Percentiles rank a stretch among this genome's conserved stretches.
Conservation (phyloP, 202 grass and related monocot species). For the Musa balbisiana region DNA sequence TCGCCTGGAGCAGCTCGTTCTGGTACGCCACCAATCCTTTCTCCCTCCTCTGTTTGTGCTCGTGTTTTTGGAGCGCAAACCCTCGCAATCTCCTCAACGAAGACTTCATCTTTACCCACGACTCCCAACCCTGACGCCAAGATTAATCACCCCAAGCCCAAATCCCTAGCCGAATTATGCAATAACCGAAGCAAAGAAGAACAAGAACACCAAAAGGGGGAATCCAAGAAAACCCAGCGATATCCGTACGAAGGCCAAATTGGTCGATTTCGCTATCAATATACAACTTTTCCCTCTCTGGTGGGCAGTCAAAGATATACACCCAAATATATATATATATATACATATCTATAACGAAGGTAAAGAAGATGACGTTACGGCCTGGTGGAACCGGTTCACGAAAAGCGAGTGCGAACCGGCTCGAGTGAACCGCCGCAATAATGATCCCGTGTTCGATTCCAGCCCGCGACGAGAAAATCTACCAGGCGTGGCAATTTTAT, state of each 20-base stretch:
- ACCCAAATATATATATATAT: background rate
- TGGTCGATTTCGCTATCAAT: background rate
- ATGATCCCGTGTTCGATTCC: background rate
- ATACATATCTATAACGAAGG: background rate
- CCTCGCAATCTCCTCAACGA: slow-evolving; percentile 4
- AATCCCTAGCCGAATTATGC: background rate
- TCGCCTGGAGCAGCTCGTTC: slow-evolving; percentile 13
- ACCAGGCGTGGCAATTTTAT: background rate
- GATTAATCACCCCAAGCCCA: background rate
- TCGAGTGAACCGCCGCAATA: no score
- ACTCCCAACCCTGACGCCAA: background rate
- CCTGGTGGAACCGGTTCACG: background rate
- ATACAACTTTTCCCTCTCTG: background rate
- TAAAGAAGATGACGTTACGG: background rate
- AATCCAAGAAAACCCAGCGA: background rate
- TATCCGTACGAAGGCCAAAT: background rate
- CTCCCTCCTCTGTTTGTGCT: background rate
- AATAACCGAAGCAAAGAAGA: background rate
- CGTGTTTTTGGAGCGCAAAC: background rate
- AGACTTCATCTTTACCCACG: slow-evolving; percentile 6
- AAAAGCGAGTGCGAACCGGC: background rate
- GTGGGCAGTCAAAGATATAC: background rate
- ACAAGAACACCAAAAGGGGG: background rate
- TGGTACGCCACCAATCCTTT: background rate
- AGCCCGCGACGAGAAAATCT: background rate